Conservation (phyloP, 306 rosid species). For the Dicorynia guianensis region DNA sequence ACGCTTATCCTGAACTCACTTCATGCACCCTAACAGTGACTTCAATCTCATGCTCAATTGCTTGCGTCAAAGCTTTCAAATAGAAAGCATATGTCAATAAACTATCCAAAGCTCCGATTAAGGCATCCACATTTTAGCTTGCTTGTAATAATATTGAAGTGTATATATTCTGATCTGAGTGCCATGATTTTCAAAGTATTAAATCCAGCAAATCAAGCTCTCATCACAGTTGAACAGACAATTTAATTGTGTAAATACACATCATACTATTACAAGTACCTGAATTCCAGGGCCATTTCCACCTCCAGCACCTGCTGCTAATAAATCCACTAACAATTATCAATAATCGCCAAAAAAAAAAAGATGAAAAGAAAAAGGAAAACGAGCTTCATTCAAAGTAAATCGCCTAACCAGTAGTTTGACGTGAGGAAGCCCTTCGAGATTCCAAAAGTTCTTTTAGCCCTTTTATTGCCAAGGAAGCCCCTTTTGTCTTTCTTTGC, state of each 20-base stretch:
- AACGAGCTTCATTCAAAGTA: conserved; percentile 20
- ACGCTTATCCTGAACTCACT: conserved; percentile 90
- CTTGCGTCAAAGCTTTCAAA: conserved; percentile 83
- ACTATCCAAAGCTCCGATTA: conserved; percentile 2
- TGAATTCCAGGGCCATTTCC: conserved; percentile 82
- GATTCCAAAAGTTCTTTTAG: conserved; percentile 93
- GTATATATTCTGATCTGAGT: background rate
- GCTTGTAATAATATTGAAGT: conserved; percentile 11
- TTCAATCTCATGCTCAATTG: conserved; percentile 93
- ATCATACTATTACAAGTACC: conserved; percentile 55
- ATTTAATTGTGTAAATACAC: conserved; percentile 20
- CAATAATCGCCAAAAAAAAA: conserved; percentile 1
- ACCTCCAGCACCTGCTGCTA: conserved; percentile 53
- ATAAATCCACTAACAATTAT: conserved; percentile 16
- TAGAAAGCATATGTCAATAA: conserved; percentile 33
- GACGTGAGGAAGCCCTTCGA: conserved; percentile 77
- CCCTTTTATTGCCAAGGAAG: conserved; percentile 87
- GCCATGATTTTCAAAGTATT: conserved; percentile 12
- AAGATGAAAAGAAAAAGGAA: too few species aligned
- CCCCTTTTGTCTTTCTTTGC: conserved; percentile 98
- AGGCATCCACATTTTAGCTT: conserved; percentile 3
- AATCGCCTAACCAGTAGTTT: conserved; percentile 56
- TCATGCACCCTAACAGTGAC: conserved; percentile 90
- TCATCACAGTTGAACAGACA: conserved; percentile 22
- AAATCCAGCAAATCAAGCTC: conserved; percentile 9